Base-by-base conservation (phyloP, 257 asterid species). In the Plantago ovata region DNA sequence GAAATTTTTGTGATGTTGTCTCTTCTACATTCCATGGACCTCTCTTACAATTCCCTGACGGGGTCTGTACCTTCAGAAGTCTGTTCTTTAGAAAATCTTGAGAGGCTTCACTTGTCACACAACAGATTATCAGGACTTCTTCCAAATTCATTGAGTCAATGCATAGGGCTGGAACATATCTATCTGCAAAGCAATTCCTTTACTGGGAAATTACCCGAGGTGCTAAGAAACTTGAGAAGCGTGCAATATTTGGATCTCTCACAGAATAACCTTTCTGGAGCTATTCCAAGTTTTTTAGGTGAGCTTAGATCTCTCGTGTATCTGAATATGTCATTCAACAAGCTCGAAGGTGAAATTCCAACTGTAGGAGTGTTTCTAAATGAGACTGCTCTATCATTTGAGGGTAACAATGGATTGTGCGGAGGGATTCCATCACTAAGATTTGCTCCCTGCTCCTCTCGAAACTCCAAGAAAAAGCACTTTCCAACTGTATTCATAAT, bases 51-150 rank as follows among this genome's bases (percentile, higher is more conserved):
- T 39, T 28, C 42, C 1, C 16, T 66, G 10, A 40, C 14, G 3
- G 77, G 77, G 4, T 56, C 69, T n/a, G 18, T 65, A 43, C 76
- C 64, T 51, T 8, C 36, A 7, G 72, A 72, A 22, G 48, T 72
- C n/a, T 61, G 69, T 39, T 22, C 46, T 1, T 71, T 71, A 18
- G 22, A 3, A 23, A 44, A 62, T 45, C 56, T 72, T 18, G 41
- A 2, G 1, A 4, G 1, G 16, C 21, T 73, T 1, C 38, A 53
- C 41, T 54, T 73, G 9, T 73, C 79, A 1, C 2, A 62, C 18
- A 75, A 75, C 40, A 67, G 28, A 47, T 68, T 75, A 33, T 48
- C 53, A 9, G 53, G 53, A 10, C 32, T 9, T 20, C 7, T 48
- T 19, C 53, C 53, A 20, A 19, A 9, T 48, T 15, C 53, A 9